Evolutionary conservation across 495 filamentous ascomycete genomes (phyloP), one percentile per base, ranked within the genome.

Genomic region (Trichoderma virens): DNA sequence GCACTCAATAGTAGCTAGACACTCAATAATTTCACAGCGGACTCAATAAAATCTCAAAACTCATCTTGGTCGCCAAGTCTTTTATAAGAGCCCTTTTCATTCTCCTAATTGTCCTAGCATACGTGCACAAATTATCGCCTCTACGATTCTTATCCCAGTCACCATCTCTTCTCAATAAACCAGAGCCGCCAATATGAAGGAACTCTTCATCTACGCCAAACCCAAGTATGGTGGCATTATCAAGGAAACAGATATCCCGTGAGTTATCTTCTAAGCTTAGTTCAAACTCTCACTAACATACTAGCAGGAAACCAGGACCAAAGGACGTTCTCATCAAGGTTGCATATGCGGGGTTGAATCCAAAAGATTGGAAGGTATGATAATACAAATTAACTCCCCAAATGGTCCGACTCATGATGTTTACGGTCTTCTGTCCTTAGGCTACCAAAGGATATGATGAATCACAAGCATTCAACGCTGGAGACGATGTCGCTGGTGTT

Each of bases 301-400:
- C 8, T 51, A 7, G 2, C 16, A 51, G 45, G 4, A 51, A 51
- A 25, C 45, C 45, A 51, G 45, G 45, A 20, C 45, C 45, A 20
- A 88, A 88, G 67, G 83, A 88, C 3, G 30, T 67, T 5, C 65
- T 64, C 5, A 67, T 69, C n/a, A 65, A 67, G 35, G 68, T 67
- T 25, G 18, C 64, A 8, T 69, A 70, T 38, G 66, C 66, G 32
- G 61, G 66, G 47, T 59, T 66, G n/a, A 71, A 75, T 59, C 72
- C 72, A 11, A 74, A 74, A 59, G 71, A 73, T 63, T 74, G 71
- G 72, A 74, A 73, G 64, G 34, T 66, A 14, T 18, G 11, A 2
- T 18, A 18, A 41, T 16, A 16, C 38, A 41, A 5, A 34, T 25
- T 13, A 5, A 2, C 23, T 47, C 13, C 20, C 6, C 9, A 54